phyloP scores from a whole-genome alignment of 176 grass and related monocot genomes.

The Aegilops sharonensis region DNA sequence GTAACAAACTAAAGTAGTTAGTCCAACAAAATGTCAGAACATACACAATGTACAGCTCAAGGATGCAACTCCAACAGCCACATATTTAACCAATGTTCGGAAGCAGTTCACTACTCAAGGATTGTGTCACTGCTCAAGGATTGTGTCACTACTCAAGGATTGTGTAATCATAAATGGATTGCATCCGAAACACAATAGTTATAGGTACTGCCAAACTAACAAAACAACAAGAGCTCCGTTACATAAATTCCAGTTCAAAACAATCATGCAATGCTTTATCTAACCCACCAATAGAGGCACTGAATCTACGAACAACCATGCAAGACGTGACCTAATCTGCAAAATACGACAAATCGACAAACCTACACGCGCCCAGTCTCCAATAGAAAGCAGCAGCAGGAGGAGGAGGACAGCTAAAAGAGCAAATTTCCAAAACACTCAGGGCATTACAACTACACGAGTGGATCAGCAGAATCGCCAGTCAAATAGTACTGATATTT shows the following conservation, averaged over 20 bases:
- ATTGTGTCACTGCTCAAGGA: not conserved
- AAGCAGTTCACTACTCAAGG: not conserved
- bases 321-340: not conserved
- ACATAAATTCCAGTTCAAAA: not conserved
- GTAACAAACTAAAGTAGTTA: not conserved
- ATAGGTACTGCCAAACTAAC: not conserved
- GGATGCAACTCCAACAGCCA: not conserved
- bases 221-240: not conserved
- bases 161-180: not conserved
- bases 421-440: slow-evolving; percentile 4
- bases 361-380: not conserved
- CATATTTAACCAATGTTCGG: not conserved
- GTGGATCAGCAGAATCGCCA: not conserved
- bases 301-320: not conserved
- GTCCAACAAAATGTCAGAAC: not conserved
- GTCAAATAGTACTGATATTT: not conserved
- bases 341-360: not conserved
- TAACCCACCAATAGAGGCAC: not conserved
- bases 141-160: not conserved
- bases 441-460: not conserved
- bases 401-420: not conserved
- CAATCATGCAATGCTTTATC: not conserved
- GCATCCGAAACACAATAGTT: not conserved
- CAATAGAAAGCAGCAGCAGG: not conserved
- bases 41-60: not conserved